Evolutionary conservation across 345 rosid genomes (phyloP), one percentile per base, ranked within the genome.

Genomic region (Melastoma malabathricum): DNA sequence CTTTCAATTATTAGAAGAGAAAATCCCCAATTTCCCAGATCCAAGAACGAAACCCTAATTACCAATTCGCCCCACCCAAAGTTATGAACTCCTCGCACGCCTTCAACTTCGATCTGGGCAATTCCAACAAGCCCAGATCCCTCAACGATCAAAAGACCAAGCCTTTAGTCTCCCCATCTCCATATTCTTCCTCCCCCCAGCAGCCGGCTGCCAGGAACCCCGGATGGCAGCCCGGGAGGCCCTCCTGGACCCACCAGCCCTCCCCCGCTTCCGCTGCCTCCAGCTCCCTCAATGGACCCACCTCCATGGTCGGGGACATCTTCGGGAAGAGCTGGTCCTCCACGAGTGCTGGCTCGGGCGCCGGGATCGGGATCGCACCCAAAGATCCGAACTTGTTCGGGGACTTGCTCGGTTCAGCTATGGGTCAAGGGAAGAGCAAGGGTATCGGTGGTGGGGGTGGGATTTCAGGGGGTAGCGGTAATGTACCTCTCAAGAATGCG

Each of bases 271-370:
- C 54, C 54, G 20, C 44, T 34, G 41, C 12, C 88, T 13, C 78
- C 80, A 16, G 54, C 58, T 52, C 92, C 65, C 72, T 60, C 3
- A 71, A 58, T 19, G 82, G 81, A 14, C 89, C 94, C 38, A 56
- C 71, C 56, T 80, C 98, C 3, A 86, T 86, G 96, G 85, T 71
- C 14, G 98, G 96, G 0, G 98, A 90, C 68, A 90, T 90, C 51
- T 78, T 50, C 44, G 98, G 98, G 27, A 92, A 79, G 78, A 87
- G 78, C 53, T 92, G 96, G 98, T 48, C 64, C 6, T 69, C 96
- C 10, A 23, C 80, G 50, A 17, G 54, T 15, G 58, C 63, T 0
- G 47, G 20, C 39, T 58, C 70, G 54, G 82, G 83, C 41, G 41
- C 12, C 12, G 43, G 59, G 52, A 60, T 79, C 38, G 96, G 95